Conservation (phyloP, 768 basidiomycete genomes). For the Auriscalpium orientale region DNA sequence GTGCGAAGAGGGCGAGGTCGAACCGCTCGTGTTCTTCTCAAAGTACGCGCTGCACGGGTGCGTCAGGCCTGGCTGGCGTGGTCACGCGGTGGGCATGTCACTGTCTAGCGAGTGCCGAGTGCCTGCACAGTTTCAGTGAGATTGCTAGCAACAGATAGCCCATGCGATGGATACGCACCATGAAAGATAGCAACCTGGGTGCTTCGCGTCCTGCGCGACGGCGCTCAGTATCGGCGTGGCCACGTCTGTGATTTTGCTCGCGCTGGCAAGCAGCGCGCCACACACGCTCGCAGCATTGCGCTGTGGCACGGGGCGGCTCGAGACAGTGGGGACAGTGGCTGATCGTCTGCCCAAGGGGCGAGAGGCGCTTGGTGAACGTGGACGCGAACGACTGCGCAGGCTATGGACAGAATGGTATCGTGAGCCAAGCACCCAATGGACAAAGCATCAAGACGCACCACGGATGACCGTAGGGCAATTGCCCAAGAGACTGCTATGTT, state of each 20-base stretch:
- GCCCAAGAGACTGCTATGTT: no score
- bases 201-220: slow-evolving; percentile 50
- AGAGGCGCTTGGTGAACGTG: neutral
- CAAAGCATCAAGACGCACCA: no score
- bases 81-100: slow-evolving; percentile 7
- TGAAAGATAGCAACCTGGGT: slow-evolving; percentile 59
- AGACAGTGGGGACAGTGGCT: no score
- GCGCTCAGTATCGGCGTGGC: slow-evolving; percentile 44
- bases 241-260: slow-evolving; percentile 55
- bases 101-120: slow-evolving; percentile 24
- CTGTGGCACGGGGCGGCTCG: slow-evolving; percentile 27
- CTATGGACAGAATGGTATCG: no score
- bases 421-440: no score
- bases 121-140: slow-evolving; percentile 8
- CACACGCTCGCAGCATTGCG: slow-evolving; percentile 54
- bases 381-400: slow-evolving; percentile 3
- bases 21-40: neutral
- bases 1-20: neutral
- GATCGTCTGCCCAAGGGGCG: slow-evolving; percentile 5
- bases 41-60: slow-evolving; percentile 15
- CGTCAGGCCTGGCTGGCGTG: neutral
- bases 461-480: no score
- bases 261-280: slow-evolving; percentile 64
- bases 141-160: neutral
- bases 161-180: slow-evolving; percentile 30